Percentiles rank a stretch among this genome's conserved stretches.
phyloP scores from a whole-genome alignment of 2,329 filamentous ascomycete genomes.

The Aspergillus intermedius region DNA sequence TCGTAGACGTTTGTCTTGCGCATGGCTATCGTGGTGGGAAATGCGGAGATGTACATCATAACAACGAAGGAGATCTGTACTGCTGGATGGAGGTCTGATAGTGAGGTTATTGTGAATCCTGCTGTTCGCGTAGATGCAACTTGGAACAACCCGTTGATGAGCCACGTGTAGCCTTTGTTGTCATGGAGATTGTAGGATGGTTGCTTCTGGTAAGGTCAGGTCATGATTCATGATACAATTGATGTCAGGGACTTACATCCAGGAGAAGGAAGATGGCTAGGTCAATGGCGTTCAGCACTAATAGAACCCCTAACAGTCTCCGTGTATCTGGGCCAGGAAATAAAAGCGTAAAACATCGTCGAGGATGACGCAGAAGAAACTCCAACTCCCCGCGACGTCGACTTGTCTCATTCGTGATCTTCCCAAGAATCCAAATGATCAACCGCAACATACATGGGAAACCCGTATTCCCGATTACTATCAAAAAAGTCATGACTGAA shows the following conservation, averaged over 20 bases:
- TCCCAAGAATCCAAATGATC: conserved; percentile 76
- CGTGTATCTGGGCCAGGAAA: conserved; percentile 84
- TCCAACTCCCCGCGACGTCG: conserved; percentile 77
- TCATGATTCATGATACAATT: neutral
- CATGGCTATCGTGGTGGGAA: conserved; percentile 90
- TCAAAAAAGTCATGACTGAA: conserved; percentile 71
- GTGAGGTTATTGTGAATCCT: conserved; percentile 74
- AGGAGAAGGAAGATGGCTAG: conserved; percentile 83
- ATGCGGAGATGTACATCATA: conserved; percentile 99
- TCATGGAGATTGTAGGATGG: conserved; percentile 51
- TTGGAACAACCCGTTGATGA: conserved; percentile 83
- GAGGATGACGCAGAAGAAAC: conserved; percentile 85
- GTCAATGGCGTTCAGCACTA: conserved; percentile 73
- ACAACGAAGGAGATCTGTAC: conserved; percentile 93
- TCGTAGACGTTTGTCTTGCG: conserved; percentile 94
- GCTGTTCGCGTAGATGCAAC: conserved; percentile 83
- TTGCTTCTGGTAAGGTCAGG: conserved; percentile 50
- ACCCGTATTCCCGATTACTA: conserved; percentile 86
- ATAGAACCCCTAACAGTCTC: conserved; percentile 82
- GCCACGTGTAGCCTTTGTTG: conserved; percentile 47
- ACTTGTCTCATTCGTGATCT: conserved; percentile 55
- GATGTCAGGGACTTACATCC: conserved; percentile 55
- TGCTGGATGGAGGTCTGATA: conserved; percentile 72
- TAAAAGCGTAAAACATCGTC: conserved; percentile 86
- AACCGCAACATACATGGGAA: conserved; percentile 90